Base-by-base conservation (phyloP, 805 yeast genomes). In the Ogataea pignaliae region DNA sequence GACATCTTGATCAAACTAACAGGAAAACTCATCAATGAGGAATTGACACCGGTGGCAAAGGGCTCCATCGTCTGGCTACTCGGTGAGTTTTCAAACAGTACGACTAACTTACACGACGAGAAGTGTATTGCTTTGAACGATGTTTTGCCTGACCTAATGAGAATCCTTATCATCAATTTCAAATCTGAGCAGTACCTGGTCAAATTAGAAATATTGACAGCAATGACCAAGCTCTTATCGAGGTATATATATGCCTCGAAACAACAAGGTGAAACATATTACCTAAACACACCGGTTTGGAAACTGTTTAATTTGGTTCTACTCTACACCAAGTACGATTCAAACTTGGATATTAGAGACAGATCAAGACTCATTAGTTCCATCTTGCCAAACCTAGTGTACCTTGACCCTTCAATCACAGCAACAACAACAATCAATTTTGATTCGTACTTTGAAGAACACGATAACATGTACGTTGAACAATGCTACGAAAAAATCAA, bases 31-130 rank as follows among this genome's bases (percentile, higher is more conserved):
- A 39, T 59, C 30, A 52, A 35, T 34, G 52, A 42, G 15, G 43
- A 40, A 12, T 46, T 55, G 18, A 47, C 56, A 10, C 40, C 58
- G 15, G 46, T 53, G 14, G 95, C 98, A 0, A 78, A 81, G 51
- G 88, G 95, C 1, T 85, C 91, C 38, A 81, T 90, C 10, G 73
- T 91, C 7, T 93, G 98, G 98, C 71, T 91, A 10, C 75, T 91
- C 41, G 97, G 98, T 4, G 97, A 93, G 57, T 83, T 82, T 58
- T 72, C 83, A 0, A 57, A 47, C 34, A 34, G 33, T 32, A 30
- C 33, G 36, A 28, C 29, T 31, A 43, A 40, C 10, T 48, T 45
- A 31, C 28, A 41, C 7, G 50, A 47, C 18, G 32, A 16, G 45
- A 60, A 51, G 41, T 21, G 49, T 45, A 30, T 47, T 8, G 35